Conservation (phyloP, 2,329 filamentous ascomycete genomes). For the Colletotrichum agaves region DNA sequence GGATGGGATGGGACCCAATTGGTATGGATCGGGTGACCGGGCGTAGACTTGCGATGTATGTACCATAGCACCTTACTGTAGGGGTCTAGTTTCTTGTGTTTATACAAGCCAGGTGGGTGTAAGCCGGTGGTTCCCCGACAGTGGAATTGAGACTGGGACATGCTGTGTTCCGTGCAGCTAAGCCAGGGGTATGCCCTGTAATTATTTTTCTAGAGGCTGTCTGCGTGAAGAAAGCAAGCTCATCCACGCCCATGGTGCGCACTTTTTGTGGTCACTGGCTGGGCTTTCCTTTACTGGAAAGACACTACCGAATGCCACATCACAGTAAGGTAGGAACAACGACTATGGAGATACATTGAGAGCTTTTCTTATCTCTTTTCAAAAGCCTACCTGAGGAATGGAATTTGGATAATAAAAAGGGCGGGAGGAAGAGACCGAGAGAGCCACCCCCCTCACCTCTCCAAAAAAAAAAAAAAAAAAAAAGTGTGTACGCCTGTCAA, state of each 20-base stretch:
- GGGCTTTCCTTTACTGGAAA: background rate
- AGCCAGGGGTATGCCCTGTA: constrained; percentile 9
- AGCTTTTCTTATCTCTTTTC: no score
- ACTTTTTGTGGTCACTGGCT: background rate
- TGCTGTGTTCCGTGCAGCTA: background rate
- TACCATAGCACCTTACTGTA: no score
- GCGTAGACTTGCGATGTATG: constrained; percentile 18
- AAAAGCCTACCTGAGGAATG: background rate
- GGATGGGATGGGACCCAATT: constrained; percentile 6
- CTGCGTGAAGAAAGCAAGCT: background rate
- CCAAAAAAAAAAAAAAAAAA: background rate
- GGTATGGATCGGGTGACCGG: constrained; percentile 15
- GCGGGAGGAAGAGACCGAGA: background rate
- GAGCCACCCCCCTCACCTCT: no score
- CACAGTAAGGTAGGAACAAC: background rate
- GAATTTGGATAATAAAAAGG: background rate
- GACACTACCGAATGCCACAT: background rate
- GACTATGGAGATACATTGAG: background rate
- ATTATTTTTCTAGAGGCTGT: constrained; percentile 1
- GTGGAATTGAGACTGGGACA: background rate
- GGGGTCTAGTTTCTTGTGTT: constrained; percentile 31
- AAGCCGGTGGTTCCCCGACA: constrained; percentile 29
- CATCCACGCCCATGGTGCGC: background rate
- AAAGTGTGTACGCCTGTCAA: constrained; percentile 9
- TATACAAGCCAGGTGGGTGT: constrained; percentile 24